Conservation (phyloP, 1,139 yeast species). For the Kodamaea suecica region DNA sequence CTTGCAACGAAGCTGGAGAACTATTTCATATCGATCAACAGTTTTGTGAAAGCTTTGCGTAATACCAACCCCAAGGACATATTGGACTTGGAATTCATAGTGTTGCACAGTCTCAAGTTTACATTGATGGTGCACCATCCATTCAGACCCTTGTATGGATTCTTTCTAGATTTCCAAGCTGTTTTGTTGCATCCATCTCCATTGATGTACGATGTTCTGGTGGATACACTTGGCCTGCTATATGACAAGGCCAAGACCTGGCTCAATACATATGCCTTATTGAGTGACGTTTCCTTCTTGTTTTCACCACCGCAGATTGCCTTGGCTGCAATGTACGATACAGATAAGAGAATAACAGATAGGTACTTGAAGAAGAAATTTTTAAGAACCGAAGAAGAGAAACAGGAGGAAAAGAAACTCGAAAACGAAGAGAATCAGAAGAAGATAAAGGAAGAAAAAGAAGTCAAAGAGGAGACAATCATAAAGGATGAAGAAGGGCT, state of each 20-base stretch:
- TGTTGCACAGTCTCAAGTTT: conserved; percentile 72
- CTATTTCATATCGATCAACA: conserved; percentile 77
- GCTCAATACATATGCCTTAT: conserved; percentile 58
- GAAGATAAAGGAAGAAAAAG: conserved; percentile 15
- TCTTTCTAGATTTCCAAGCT: conserved; percentile 80
- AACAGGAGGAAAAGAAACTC: conserved; percentile 9
- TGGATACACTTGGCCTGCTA: conserved; percentile 47
- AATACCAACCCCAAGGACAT: conserved; percentile 67
- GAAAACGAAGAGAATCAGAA: conserved; percentile 4
- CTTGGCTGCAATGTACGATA: conserved; percentile 71
- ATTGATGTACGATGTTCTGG: conserved; percentile 34
- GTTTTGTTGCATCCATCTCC: conserved; percentile 45
- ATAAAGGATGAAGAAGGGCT: not conserved
- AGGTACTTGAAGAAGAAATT: conserved; percentile 64
- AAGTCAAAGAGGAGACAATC: conserved; percentile 3
- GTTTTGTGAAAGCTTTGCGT: conserved; percentile 69
- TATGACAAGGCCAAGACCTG: conserved; percentile 69
- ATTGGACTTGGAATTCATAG: conserved; percentile 71
- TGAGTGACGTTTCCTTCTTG: conserved; percentile 72
- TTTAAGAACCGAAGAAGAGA: conserved; percentile 20
- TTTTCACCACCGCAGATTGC: conserved; percentile 96
- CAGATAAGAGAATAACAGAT: conserved; percentile 61
- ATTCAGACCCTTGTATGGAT: conserved; percentile 83
- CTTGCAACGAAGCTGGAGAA: conserved; percentile 92
- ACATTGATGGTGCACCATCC: conserved; percentile 88